A percentile compares a stretch with the other conserved stretches of the same genome.
These are phyloP conservation scores for Podospora tetraspora DNA, from an alignment of 495 filamentous ascomycete species.

Conservation along the genomic window DNA sequence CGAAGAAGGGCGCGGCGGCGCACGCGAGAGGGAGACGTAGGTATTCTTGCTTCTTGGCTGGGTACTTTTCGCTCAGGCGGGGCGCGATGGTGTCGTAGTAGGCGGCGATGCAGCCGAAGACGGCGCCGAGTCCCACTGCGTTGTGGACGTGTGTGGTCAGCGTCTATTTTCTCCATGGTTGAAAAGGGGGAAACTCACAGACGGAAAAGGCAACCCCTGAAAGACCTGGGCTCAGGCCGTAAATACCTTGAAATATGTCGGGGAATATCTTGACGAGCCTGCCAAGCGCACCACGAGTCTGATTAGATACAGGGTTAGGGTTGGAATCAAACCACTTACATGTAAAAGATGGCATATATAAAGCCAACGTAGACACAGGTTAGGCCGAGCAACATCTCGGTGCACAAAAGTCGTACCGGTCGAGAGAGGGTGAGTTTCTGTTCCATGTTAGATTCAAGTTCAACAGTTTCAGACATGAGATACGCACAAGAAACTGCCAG, in stretches of 20 bases:
- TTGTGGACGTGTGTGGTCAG: too few relatives aligned
- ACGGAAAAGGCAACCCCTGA: slow-evolving; percentile 30
- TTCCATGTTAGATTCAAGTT: background rate
- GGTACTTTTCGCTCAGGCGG: slow-evolving; percentile 16
- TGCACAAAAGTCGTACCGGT: slow-evolving; percentile 50
- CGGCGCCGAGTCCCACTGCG: slow-evolving; percentile 38
- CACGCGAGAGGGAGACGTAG: slow-evolving; percentile 62
- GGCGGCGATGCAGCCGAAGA: slow-evolving; percentile 49
- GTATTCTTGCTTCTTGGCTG: slow-evolving; percentile 41
- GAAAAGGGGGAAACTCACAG: slow-evolving; percentile 7
- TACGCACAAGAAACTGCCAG: slow-evolving; percentile 22
- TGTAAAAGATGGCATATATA: slow-evolving; percentile 65
- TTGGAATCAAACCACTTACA: slow-evolving; percentile 34
- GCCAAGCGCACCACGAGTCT: background rate
- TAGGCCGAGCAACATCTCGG: slow-evolving; percentile 59
- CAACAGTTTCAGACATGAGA: background rate
- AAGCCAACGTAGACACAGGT: slow-evolving; percentile 58
- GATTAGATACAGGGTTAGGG: background rate
- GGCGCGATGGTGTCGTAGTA: slow-evolving; percentile 28
- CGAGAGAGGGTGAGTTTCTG: slow-evolving; percentile 33
- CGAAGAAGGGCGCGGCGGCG: slow-evolving; percentile 54
- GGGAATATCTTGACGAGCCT: slow-evolving; percentile 54
- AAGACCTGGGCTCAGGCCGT: slow-evolving; percentile 35
- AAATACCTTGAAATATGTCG: slow-evolving; percentile 48
- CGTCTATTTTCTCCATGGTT: background rate